phyloP scores from a whole-genome alignment of 371 early-diverging fungal genomes.

The Umbelopsis sp. region DNA sequence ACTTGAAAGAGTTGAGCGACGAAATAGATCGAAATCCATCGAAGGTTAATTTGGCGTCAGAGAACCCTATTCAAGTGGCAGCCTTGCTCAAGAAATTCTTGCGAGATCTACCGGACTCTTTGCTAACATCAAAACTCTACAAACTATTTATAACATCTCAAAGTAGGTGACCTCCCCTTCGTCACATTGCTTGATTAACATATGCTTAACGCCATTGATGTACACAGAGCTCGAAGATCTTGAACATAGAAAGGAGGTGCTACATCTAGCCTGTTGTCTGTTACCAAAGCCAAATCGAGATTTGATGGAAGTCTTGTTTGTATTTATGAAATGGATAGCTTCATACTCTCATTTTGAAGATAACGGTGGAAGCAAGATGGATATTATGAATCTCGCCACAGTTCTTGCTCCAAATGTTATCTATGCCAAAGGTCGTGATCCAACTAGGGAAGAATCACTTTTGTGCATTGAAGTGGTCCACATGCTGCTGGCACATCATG shows the following conservation, averaged over 20 bases:
- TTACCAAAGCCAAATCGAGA: conserved; percentile 93
- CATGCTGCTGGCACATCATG: conserved; percentile 73
- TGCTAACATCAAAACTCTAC: conserved; percentile 87
- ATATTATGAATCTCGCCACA: conserved; percentile 85
- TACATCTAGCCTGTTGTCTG: conserved; percentile 83
- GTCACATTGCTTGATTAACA: neutral
- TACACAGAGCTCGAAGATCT: conserved; percentile 56
- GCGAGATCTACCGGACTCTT: conserved; percentile 93
- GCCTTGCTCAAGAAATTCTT: conserved; percentile 93
- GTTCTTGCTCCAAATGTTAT: conserved; percentile 93
- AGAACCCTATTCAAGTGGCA: conserved; percentile 83
- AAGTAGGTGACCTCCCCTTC: conserved; percentile 48
- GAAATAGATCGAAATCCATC: conserved; percentile 78
- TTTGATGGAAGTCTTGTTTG: conserved; percentile 84
- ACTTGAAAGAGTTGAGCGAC: conserved; percentile 82
- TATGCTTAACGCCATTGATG: neutral
- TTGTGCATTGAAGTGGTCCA: conserved; percentile 76
- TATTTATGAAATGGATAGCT: conserved; percentile 86
- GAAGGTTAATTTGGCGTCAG: conserved; percentile 50
- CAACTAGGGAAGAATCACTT: conserved; percentile 59
- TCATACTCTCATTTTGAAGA: conserved; percentile 69
- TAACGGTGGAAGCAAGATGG: conserved; percentile 88
- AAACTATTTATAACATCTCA: conserved; percentile 81
- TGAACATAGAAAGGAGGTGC: conserved; percentile 60
- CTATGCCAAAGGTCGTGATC: conserved; percentile 84